phyloP scores from a whole-genome alignment of 2,329 filamentous ascomycete genomes.

The Clarireedia monteithiana region DNA sequence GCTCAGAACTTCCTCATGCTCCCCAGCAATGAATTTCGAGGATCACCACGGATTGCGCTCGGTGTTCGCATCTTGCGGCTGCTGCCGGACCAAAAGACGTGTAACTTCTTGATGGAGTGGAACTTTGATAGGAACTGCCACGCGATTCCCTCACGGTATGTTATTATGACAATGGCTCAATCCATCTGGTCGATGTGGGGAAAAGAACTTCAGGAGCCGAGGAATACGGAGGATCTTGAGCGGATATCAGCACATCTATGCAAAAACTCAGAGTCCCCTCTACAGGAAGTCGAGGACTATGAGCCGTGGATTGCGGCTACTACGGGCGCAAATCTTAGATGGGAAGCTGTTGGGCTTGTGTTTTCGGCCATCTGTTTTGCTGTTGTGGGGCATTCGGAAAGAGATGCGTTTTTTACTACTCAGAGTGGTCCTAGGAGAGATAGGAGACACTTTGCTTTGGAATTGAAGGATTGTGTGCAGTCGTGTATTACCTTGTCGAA shows the following conservation, averaged over 20 bases:
- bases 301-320: conserved; percentile 24
- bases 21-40: conserved; percentile 13
- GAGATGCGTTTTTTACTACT: conserved; percentile 22
- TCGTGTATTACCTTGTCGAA: conserved; percentile 32
- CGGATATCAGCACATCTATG: conserved; percentile 21
- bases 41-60: conserved; percentile 21
- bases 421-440: conserved; percentile 21
- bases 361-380: conserved; percentile 19
- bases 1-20: conserved; percentile 26
- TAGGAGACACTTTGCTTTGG: conserved; percentile 21
- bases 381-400: conserved; percentile 16
- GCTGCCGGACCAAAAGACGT: conserved; percentile 23
- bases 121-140: conserved; percentile 17
- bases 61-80: conserved; percentile 22
- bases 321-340: conserved; percentile 24
- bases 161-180: conserved; percentile 12
- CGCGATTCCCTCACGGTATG: conserved; percentile 9
- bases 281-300: conserved; percentile 24
- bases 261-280: conserved; percentile 23
- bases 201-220: conserved; percentile 17
- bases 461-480: conserved; percentile 28
- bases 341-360: conserved; percentile 27
- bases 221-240: conserved; percentile 19
- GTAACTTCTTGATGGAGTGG: conserved; percentile 22
- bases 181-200: conserved; percentile 22